phyloP scores from a whole-genome alignment of 805 yeast genomes.

The Saccharomycopsis sp. region DNA sequence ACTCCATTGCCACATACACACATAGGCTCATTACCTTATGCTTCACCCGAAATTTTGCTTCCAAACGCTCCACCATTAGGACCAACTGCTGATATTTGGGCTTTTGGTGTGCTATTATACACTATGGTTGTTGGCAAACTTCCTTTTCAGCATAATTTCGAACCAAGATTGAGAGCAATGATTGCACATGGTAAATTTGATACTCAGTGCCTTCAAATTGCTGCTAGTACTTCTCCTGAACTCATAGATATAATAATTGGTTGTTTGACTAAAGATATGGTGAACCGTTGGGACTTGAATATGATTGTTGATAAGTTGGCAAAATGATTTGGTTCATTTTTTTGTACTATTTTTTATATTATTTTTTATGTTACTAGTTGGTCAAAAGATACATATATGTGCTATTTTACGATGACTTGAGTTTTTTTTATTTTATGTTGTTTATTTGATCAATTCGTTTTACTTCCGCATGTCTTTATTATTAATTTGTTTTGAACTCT shows the following conservation, averaged over 20 bases:
- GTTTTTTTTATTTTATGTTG: not conserved
- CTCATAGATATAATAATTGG: constrained; percentile 34
- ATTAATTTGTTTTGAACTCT: not conserved
- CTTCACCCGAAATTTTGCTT: constrained; percentile 71
- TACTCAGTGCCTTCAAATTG: constrained; percentile 31
- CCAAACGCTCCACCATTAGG: constrained; percentile 53
- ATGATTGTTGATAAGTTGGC: constrained; percentile 13
- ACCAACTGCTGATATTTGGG: constrained; percentile 81
- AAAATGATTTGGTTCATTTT: not conserved
- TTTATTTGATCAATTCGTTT: no score
- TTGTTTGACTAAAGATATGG: constrained; percentile 41
- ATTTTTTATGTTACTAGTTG: not conserved
- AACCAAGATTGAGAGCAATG: constrained; percentile 65
- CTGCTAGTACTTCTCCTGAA: constrained; percentile 25
- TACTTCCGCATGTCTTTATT: no score
- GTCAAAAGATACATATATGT: not conserved
- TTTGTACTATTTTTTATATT: not conserved
- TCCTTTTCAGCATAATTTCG: constrained; percentile 79
- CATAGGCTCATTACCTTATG: constrained; percentile 87
- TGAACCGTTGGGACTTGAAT: constrained; percentile 41
- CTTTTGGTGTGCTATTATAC: constrained; percentile 70
- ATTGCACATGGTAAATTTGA: constrained; percentile 61
- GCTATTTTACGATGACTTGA: not conserved
- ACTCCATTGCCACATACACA: constrained; percentile 44
- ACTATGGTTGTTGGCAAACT: constrained; percentile 64